phyloP scores from a whole-genome alignment of 139 green algal genomes.

The Tetradesmus lagerheimii region DNA sequence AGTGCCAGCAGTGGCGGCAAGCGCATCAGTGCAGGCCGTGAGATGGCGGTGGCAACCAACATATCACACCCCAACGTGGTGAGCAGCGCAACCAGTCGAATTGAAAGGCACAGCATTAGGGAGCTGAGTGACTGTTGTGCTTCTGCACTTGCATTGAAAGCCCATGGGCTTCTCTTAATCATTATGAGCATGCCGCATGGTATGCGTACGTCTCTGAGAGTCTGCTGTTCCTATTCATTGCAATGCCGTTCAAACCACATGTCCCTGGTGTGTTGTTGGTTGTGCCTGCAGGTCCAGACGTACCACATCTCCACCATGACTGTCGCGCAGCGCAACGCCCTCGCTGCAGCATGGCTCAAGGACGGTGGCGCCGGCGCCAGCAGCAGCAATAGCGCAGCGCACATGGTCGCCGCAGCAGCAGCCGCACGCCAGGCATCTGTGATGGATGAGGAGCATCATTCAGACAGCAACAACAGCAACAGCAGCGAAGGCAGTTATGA shows the following conservation, averaged over 20 bases:
- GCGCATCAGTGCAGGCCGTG: slow-evolving; percentile 30
- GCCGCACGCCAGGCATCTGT: neutral
- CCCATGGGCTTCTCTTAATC: too few species aligned
- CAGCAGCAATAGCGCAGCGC: neutral
- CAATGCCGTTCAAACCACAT: neutral
- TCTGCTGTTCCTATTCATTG: neutral
- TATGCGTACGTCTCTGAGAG: too few species aligned
- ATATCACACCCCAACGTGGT: slow-evolving; percentile 45
- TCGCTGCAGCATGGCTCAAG: neutral
- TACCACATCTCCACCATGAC: slow-evolving; percentile 47
- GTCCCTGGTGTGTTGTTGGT: neutral
- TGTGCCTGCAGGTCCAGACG: slow-evolving; percentile 28
- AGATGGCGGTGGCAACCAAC: slow-evolving; percentile 28
- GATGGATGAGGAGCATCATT: neutral
- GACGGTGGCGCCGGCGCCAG: neutral
- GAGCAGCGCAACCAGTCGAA: neutral
- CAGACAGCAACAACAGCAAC: neutral
- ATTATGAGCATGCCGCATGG: too few species aligned
- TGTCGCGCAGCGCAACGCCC: neutral
- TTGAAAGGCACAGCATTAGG: too few species aligned
- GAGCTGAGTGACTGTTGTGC: too few species aligned
- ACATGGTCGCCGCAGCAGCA: neutral
- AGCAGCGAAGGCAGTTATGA: slow-evolving; percentile 5
- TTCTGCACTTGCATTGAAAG: too few species aligned
- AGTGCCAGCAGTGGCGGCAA: slow-evolving; percentile 34